Conservation (phyloP, 2,329 filamentous ascomycete genomes). For the Diaporthe ilicicola region DNA sequence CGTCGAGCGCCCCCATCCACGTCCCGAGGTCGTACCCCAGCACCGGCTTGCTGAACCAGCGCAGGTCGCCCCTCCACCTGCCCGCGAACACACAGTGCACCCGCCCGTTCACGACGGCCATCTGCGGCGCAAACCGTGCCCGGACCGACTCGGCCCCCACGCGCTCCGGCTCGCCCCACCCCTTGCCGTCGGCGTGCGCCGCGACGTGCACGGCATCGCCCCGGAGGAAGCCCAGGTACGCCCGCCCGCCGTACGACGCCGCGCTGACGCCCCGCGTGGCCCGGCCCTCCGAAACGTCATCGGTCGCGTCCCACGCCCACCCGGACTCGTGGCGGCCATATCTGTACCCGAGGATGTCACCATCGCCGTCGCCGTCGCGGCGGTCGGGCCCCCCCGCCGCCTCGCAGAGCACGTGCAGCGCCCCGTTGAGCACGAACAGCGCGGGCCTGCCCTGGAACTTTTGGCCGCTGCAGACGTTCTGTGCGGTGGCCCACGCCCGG, state of each 20-base stretch:
- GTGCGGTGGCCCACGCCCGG: conserved; percentile 32
- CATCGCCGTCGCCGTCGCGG: conserved; percentile 37
- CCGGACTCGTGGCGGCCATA: conserved; percentile 41
- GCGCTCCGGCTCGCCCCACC: conserved; percentile 16
- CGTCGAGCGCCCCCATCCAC: conserved; percentile 71
- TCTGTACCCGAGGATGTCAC: conserved; percentile 42
- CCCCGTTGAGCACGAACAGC: conserved; percentile 43
- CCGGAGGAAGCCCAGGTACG: conserved; percentile 31
- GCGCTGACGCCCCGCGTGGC: conserved; percentile 28
- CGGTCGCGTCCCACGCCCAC: conserved; percentile 44
- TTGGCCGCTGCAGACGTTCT: conserved; percentile 10
- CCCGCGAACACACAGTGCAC: conserved; percentile 33
- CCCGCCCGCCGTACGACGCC: conserved; percentile 29
- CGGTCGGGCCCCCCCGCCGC: too few species aligned
- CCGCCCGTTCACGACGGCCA: conserved; percentile 29
- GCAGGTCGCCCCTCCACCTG: conserved; percentile 42
- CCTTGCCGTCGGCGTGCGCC: conserved; percentile 20
- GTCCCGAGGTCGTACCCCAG: conserved; percentile 49
- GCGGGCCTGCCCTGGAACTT: conserved; percentile 43
- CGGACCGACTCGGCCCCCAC: conserved; percentile 9
- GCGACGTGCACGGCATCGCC: conserved; percentile 27
- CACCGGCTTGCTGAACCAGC: conserved; percentile 46
- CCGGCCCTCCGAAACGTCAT: conserved; percentile 44
- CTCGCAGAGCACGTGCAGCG: conserved; percentile 44
- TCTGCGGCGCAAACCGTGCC: conserved; percentile 29